Conservation (phyloP, 1,284 basidiomycete genomes). For the Cerioporus squamosus region DNA sequence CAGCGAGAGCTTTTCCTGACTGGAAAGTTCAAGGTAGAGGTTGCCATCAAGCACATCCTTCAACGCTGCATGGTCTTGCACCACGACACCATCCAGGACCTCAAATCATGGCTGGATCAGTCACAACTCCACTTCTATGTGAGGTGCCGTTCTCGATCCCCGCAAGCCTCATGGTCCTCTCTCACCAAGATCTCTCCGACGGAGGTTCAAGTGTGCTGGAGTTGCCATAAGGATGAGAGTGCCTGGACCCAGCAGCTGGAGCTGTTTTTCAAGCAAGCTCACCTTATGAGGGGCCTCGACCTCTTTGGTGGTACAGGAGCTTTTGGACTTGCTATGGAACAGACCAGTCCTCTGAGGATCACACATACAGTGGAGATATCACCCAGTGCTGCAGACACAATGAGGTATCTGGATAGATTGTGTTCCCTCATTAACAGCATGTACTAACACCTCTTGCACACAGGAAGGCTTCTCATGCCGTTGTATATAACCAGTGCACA, state of each 20-base stretch:
- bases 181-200: slow-evolving; percentile 33
- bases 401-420: slow-evolving; percentile 50
- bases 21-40: slow-evolving; percentile 37
- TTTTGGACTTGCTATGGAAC: slow-evolving; percentile 60
- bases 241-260: slow-evolving; percentile 30
- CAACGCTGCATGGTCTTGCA: slow-evolving; percentile 53
- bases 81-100: slow-evolving; percentile 23
- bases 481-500: slow-evolving; percentile 61
- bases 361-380: slow-evolving; percentile 71
- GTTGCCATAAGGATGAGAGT: slow-evolving; percentile 46
- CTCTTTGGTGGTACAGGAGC: slow-evolving; percentile 70
- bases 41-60: slow-evolving; percentile 46
- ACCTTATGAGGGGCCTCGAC: slow-evolving; percentile 54
- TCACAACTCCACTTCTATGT: slow-evolving; percentile 64
- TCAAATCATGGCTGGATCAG: slow-evolving; percentile 51
- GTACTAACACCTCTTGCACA: background rate
- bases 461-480: slow-evolving; percentile 49
- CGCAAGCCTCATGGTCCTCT: slow-evolving; percentile 47
- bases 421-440: background rate
- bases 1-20: slow-evolving; percentile 64
- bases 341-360: slow-evolving; percentile 54
- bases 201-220: slow-evolving; percentile 48
- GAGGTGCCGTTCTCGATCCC: slow-evolving; percentile 48
- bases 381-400: slow-evolving; percentile 70
- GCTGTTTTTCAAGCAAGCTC: slow-evolving; percentile 26